Conservation (phyloP, 176 grass and related monocot genomes). For the Eragrostis nindensis region DNA sequence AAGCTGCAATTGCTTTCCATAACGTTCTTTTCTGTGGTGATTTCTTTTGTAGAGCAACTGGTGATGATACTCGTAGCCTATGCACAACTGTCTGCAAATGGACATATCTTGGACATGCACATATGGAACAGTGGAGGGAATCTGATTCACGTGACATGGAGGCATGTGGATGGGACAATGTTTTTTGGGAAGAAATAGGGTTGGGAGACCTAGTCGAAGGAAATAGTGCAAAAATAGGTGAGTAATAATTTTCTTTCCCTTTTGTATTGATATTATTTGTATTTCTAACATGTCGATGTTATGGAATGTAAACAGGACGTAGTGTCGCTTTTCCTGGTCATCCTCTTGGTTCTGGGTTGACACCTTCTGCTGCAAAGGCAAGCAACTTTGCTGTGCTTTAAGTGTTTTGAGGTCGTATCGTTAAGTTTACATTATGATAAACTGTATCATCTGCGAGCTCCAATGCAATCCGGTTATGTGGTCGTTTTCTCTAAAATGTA, state of each 20-base stretch:
- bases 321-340: constrained; percentile 98
- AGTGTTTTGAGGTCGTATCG: constrained; percentile 1
- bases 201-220: constrained; percentile 81
- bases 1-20: constrained; percentile 21
- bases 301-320: constrained; percentile 61
- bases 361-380: constrained; percentile 82
- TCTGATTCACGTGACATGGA: constrained; percentile 77
- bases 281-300: constrained; percentile 32
- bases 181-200: constrained; percentile 97
- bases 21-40: constrained; percentile 18
- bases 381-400: constrained; percentile 49
- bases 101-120: constrained; percentile 94
- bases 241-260: constrained; percentile 31
- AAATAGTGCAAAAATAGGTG: constrained; percentile 87
- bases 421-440: constrained; percentile 34
- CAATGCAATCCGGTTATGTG: constrained; percentile 20
- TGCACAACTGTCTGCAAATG: constrained; percentile 98
- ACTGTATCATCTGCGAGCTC: constrained; percentile 2
- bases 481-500: constrained; percentile 19
- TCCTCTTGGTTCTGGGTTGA: constrained; percentile 95
- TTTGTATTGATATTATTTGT: constrained; percentile 24
- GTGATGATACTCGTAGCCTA: constrained; percentile 93
- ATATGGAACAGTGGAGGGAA: constrained; percentile 76
- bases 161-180: constrained; percentile 95
- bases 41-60: constrained; percentile 76